Evolutionary conservation across 768 basidiomycete species (phyloP).

Genomic region (Candolleomyces aberdarensis): DNA sequence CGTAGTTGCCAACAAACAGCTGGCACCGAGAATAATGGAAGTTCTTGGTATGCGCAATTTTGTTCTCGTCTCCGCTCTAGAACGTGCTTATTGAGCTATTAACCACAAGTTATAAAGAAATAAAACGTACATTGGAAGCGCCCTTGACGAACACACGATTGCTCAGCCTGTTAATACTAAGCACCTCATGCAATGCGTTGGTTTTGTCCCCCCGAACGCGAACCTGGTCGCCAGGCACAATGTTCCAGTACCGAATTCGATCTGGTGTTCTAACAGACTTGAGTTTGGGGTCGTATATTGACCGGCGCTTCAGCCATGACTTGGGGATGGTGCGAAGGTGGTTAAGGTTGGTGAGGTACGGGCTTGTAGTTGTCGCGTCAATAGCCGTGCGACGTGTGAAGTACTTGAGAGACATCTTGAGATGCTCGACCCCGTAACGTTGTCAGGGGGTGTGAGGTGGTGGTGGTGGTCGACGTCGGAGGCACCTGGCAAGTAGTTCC

Average conservation of each 20-base stretch:
- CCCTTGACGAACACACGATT: constrained; percentile 62
- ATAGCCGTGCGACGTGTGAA: constrained; percentile 36
- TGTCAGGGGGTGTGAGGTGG: not conserved
- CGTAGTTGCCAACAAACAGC: constrained; percentile 67
- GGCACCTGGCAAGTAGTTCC: not conserved
- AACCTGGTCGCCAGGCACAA: constrained; percentile 81
- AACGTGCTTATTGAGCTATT: not conserved
- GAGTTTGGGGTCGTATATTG: constrained; percentile 40
- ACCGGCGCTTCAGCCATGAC: constrained; percentile 42
- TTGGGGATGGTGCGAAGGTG: constrained; percentile 64
- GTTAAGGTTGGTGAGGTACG: constrained; percentile 65
- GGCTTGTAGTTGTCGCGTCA: constrained; percentile 45
- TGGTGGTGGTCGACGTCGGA: not conserved
- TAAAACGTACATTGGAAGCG: constrained; percentile 30
- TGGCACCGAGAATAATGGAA: constrained; percentile 82
- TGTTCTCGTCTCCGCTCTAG: constrained; percentile 23
- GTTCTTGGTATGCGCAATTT: constrained; percentile 38
- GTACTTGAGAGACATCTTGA: constrained; percentile 27
- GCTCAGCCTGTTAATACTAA: constrained; percentile 68
- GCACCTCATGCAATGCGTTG: constrained; percentile 62
- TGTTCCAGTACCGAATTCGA: constrained; percentile 84
- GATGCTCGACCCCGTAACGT: not conserved
- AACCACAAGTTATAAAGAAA: not conserved
- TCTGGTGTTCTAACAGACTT: constrained; percentile 63
- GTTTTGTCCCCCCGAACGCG: constrained; percentile 63